phyloP scores from a whole-genome alignment of 2,329 filamentous ascomycete species.

The Tetracladium maxilliforme region DNA sequence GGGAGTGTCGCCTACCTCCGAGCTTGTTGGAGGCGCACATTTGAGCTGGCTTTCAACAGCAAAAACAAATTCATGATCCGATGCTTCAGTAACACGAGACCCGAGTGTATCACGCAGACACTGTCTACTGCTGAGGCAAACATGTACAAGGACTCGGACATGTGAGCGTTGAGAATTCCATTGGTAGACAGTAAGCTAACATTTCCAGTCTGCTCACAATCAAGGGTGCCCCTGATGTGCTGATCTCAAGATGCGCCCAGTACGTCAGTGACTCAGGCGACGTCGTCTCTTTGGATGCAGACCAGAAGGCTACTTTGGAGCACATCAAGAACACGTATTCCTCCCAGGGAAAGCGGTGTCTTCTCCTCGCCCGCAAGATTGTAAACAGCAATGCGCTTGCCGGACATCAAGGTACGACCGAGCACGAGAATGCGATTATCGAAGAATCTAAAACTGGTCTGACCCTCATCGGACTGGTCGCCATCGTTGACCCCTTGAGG shows the following conservation, averaged over 20 bases:
- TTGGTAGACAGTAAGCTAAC: too few relatives aligned
- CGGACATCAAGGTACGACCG: slow-evolving; percentile 18
- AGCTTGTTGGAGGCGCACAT: slow-evolving; percentile 48
- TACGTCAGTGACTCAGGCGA: slow-evolving; percentile 41
- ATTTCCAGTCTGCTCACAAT: slow-evolving; percentile 59
- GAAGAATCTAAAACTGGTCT: slow-evolving; percentile 32
- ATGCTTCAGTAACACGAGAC: too few relatives aligned
- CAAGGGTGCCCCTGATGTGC: slow-evolving; percentile 64
- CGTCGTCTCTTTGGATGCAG: slow-evolving; percentile 29
- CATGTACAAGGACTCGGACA: too few relatives aligned
- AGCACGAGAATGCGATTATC: slow-evolving; percentile 39
- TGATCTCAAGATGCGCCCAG: slow-evolving; percentile 46
- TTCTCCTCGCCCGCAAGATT: slow-evolving; percentile 47
- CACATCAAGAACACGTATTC: slow-evolving; percentile 54
- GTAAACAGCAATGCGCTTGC: slow-evolving; percentile 2
- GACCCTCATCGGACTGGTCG: slow-evolving; percentile 38
- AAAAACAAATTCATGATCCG: slow-evolving; percentile 75
- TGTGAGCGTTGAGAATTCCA: too few relatives aligned
- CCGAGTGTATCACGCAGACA: too few relatives aligned
- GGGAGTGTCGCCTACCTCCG: slow-evolving; percentile 44
- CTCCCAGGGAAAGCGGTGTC: slow-evolving; percentile 49
- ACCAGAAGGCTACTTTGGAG: slow-evolving; percentile 31
- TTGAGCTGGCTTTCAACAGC: slow-evolving; percentile 62
- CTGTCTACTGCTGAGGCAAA: too few relatives aligned
- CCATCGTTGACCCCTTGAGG: slow-evolving; percentile 43